These are phyloP conservation scores for Boletus barrowsii DNA, from an alignment of 768 basidiomycete genomes.

Conservation along the genomic window DNA sequence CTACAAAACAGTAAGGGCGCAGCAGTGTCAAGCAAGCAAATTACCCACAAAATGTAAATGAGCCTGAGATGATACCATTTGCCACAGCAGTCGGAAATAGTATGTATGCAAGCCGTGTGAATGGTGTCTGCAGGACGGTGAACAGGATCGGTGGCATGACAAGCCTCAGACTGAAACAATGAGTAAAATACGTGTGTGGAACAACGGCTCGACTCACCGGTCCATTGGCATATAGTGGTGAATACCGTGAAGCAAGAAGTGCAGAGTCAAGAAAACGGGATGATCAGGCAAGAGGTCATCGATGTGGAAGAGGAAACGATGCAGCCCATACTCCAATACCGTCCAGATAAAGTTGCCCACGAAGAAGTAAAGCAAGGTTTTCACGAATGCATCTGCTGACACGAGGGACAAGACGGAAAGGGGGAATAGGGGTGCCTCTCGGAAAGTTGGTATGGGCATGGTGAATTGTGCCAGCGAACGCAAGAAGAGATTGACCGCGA, in stretches of 20 bases:
- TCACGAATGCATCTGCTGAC: conserved; percentile 48
- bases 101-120: conserved; percentile 78
- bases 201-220: conserved; percentile 44
- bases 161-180: conserved; percentile 63
- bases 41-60: conserved; percentile 66
- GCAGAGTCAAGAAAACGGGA: conserved; percentile 74
- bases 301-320: conserved; percentile 97
- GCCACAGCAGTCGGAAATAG: conserved; percentile 84
- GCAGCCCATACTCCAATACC: conserved; percentile 85
- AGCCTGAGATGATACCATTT: conserved; percentile 88
- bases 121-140: conserved; percentile 70
- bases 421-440: conserved; percentile 53
- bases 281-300: conserved; percentile 84
- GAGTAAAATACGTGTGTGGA: neutral
- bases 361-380: conserved; percentile 69
- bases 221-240: conserved; percentile 99
- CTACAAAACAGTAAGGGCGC: conserved; percentile 34
- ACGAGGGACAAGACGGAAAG: conserved; percentile 45
- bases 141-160: conserved; percentile 97
- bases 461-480: conserved; percentile 85
- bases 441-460: conserved; percentile 63
- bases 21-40: neutral
- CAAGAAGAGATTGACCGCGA: conserved; percentile 71
- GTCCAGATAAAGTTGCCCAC: conserved; percentile 93
- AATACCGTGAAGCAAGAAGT: conserved; percentile 92